Conservation (phyloP, 768 basidiomycete species). For the Gautieria morchelliformis region DNA sequence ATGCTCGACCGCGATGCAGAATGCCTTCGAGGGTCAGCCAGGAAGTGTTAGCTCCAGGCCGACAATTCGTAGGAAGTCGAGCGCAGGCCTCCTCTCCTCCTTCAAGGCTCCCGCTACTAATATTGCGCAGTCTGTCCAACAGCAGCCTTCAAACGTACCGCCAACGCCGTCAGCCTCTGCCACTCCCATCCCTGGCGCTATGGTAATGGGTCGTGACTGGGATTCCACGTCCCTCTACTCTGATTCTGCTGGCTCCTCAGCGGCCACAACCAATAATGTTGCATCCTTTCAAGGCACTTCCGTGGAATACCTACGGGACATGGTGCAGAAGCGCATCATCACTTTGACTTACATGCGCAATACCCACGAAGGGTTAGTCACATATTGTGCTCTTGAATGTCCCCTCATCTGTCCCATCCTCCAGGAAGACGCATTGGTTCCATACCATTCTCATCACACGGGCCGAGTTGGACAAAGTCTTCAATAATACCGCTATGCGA, state of each 20-base stretch:
- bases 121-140: constrained; percentile 24
- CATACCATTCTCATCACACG: constrained; percentile 77
- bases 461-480: constrained; percentile 62
- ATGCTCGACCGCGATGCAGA: background rate
- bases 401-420: background rate
- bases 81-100: constrained; percentile 70
- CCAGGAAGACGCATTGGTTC: constrained; percentile 77
- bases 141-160: constrained; percentile 21
- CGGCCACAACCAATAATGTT: background rate
- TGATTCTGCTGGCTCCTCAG: constrained; percentile 23
- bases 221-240: constrained; percentile 61
- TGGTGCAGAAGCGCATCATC: constrained; percentile 76
- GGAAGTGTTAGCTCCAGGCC: constrained; percentile 31
- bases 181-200: constrained; percentile 12
- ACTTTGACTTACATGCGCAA: constrained; percentile 79
- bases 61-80: constrained; percentile 69
- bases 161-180: constrained; percentile 25
- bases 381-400: background rate
- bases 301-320: constrained; percentile 68
- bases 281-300: constrained; percentile 48
- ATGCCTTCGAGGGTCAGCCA: constrained; percentile 4
- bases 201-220: constrained; percentile 43
- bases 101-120: constrained; percentile 42
- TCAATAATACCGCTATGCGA: constrained; percentile 67
- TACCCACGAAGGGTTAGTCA: constrained; percentile 74